Base-by-base conservation (phyloP, 306 rosid species). In the Gastrolobium bilobum region DNA sequence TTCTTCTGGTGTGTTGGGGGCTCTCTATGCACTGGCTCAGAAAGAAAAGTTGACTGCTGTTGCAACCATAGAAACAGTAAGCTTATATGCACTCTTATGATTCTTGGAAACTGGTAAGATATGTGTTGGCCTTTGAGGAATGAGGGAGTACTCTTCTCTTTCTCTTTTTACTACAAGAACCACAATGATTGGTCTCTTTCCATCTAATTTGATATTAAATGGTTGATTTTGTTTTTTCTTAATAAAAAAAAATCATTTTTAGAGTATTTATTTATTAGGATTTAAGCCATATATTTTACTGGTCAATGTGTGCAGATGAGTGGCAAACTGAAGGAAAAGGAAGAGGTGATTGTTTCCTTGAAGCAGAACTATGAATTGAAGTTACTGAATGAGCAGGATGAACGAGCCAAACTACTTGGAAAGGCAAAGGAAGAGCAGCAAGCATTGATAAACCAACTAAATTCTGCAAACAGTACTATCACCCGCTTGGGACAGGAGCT, bases 21-120 rank as follows among this genome's bases (percentile, higher is more conserved):
- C 98, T 6, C 77, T 94, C 60, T 94, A 85, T 74, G 88, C 89
- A 29, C 75, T 84, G 54, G 81, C 89, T 85, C 86, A 67, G 86
- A 86, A 87, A 73, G 98, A 93, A 82, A 91, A 83, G 83, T 66
- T 63, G 20, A 40, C 85, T 8, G 73, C 91, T 44, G 62, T 66
- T 54, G 88, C 86, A 76, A 81, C 79, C 26, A 77, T 93, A 52
- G 97, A 95, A 79, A 84, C 94, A 67, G 98, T 91, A 89, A 94
- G 97, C 68, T 75, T 71, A 46, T 77, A 31, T 64, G 5, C n/a
- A 59, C 81, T 13, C 50, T 74, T 66, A 46, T 47, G 51, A 34
- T 69, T 78, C 77, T 73, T 57, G 39, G 42, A 53, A 58, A 62
- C 75, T 68, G 30, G 71, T 35, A 73, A 68, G 83, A 63, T 29